Conservation (phyloP, 2,329 filamentous ascomycete genomes). For the Penicillium sp. region DNA sequence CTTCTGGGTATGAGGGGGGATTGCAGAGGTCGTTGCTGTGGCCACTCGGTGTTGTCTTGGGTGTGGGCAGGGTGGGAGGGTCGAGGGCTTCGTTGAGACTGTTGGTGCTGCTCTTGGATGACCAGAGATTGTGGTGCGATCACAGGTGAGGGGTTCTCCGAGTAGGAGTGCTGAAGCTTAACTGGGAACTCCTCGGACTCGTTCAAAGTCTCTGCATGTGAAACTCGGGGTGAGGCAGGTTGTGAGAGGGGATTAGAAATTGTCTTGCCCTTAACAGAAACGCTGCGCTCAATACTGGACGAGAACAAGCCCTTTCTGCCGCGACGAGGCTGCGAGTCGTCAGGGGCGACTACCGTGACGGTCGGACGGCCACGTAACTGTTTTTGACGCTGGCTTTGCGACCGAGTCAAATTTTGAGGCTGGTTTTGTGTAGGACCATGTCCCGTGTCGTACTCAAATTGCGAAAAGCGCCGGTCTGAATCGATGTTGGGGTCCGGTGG, state of each 20-base stretch:
- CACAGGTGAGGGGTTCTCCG: slow-evolving; percentile 13
- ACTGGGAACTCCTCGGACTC: slow-evolving; percentile 2
- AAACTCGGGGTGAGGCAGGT: slow-evolving; percentile 22
- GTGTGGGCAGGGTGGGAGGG: slow-evolving; percentile 20
- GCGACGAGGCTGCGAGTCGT: slow-evolving; percentile 27
- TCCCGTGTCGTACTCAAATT: slow-evolving; percentile 10
- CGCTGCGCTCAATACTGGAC: slow-evolving; percentile 29
- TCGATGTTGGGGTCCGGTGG: slow-evolving; percentile 18
- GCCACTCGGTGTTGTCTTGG: slow-evolving; percentile 16
- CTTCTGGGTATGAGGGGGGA: slow-evolving; percentile 16
- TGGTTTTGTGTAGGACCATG: neutral
- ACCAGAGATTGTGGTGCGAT: slow-evolving; percentile 8
- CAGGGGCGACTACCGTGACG: slow-evolving; percentile 27
- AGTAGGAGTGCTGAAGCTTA: slow-evolving; percentile 5
- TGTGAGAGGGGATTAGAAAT: slow-evolving; percentile 23
- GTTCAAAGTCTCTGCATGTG: slow-evolving; percentile 3
- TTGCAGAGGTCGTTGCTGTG: slow-evolving; percentile 23
- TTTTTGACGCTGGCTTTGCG: slow-evolving; percentile 29
- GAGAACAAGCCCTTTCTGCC: slow-evolving; percentile 23
- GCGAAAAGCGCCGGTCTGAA: slow-evolving; percentile 7
- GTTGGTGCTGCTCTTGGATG: slow-evolving; percentile 19
- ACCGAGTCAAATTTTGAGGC: slow-evolving; percentile 18
- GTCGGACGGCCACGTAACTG: slow-evolving; percentile 18
- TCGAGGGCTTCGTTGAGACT: slow-evolving; percentile 10
- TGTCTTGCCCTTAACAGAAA: slow-evolving; percentile 26